These are phyloP conservation scores for Polytrichum commune DNA, from an alignment of 225 moss, liverwort and hornwort species.

Conservation along the genomic window DNA sequence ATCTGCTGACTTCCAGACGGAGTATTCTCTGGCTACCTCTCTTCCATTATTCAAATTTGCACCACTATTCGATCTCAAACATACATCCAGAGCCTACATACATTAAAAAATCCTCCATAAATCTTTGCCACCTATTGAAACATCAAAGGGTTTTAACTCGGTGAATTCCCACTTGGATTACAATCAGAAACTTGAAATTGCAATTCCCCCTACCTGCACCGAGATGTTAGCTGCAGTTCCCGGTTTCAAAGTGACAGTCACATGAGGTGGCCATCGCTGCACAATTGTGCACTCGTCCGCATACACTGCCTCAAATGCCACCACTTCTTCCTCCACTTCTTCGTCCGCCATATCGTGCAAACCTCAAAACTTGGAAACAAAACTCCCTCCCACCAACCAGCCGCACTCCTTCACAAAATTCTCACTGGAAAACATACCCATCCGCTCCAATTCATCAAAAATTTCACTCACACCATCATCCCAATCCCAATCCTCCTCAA, in stretches of 20 bases:
- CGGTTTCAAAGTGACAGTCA: conserved; percentile 39
- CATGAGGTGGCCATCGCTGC: conserved; percentile 31
- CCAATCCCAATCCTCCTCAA: no score
- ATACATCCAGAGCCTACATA: not conserved
- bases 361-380: not conserved
- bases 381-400: not conserved
- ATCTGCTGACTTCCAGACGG: no score
- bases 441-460: no score
- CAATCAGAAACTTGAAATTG: no score
- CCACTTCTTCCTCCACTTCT: conserved; percentile 50
- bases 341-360: conserved; percentile 38
- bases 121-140: no score
- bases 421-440: no score
- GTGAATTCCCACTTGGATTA: no score
- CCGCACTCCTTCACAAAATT: not conserved
- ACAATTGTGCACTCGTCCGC: conserved; percentile 38
- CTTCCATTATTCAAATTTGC: no score
- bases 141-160: no score
- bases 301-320: conserved; percentile 57
- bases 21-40: no score
- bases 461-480: no score
- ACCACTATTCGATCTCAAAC: no score
- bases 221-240: conserved; percentile 49
- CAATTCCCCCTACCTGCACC: conserved; percentile 34
- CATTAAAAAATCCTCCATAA: not conserved